Conservation (phyloP, 352 stramenopile genomes). For the Phytophthora multivora region DNA sequence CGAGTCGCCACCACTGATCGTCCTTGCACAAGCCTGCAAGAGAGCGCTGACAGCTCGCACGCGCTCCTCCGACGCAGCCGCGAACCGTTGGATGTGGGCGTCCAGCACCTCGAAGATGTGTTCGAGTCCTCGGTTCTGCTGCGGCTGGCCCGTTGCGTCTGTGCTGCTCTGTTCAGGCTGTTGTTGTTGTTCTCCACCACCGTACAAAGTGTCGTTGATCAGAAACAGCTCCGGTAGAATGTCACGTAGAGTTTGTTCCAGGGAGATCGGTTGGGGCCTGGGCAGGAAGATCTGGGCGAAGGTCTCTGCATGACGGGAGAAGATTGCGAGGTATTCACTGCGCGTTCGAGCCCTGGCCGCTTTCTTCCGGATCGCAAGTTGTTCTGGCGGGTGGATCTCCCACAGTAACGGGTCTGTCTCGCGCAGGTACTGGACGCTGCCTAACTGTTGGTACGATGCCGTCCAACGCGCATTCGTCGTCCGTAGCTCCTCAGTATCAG, state of each 20-base stretch:
- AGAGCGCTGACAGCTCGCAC: conserved; percentile 72
- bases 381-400: conserved; percentile 84
- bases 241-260: conserved; percentile 80
- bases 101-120: conserved; percentile 86
- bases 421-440: conserved; percentile 80
- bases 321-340: conserved; percentile 69
- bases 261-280: conserved; percentile 66
- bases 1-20: conserved; percentile 79
- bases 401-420: conserved; percentile 82
- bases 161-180: conserved; percentile 11
- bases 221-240: conserved; percentile 79
- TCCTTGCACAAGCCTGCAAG: conserved; percentile 73
- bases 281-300: conserved; percentile 79
- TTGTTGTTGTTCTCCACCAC: conserved; percentile 56
- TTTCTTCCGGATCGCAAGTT: conserved; percentile 75
- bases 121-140: conserved; percentile 62
- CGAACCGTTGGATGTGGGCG: conserved; percentile 70
- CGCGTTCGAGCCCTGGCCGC: conserved; percentile 53
- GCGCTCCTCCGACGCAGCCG: conserved; percentile 60
- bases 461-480: conserved; percentile 24
- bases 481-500: conserved; percentile 39
- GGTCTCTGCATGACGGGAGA: conserved; percentile 62
- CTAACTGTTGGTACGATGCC: conserved; percentile 62
- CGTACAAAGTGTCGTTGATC: conserved; percentile 82
- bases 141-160: conserved; percentile 12